These are phyloP conservation scores for Sphagnum tenellum DNA, from an alignment of 225 moss, liverwort and hornwort species.

Conservation along the genomic window DNA sequence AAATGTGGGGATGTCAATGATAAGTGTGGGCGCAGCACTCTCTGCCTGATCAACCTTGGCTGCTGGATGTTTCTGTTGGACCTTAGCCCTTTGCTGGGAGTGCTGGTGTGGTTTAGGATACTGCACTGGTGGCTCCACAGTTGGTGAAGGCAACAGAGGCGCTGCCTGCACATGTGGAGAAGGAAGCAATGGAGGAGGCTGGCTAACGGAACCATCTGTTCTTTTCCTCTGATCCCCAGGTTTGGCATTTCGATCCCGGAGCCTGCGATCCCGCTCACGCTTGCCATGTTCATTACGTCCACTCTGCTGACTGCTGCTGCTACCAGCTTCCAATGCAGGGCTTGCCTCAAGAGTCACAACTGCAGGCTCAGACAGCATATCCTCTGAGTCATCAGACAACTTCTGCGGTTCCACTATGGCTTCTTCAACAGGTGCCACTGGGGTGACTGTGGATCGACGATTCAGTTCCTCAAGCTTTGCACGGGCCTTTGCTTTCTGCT, in stretches of 20 bases:
- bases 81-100: constrained; percentile 20
- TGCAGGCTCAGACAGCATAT: constrained; percentile 14
- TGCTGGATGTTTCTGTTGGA: constrained; percentile 31
- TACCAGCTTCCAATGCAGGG: constrained; percentile 17
- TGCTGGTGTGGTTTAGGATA: constrained; percentile 24
- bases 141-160: constrained; percentile 30
- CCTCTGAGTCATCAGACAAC: constrained; percentile 14
- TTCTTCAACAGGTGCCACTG: constrained; percentile 23
- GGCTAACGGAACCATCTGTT: constrained; percentile 19
- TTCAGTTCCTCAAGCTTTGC: constrained; percentile 98
- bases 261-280: constrained; percentile 70
- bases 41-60: constrained; percentile 22
- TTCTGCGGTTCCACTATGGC: constrained; percentile 7
- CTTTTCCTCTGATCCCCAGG: constrained; percentile 40
- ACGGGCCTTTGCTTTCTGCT: constrained; percentile 88
- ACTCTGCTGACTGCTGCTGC: constrained; percentile 25
- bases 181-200: constrained; percentile 20
- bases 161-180: constrained; percentile 17
- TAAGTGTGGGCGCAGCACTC: background rate
- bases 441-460: constrained; percentile 43
- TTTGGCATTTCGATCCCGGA: constrained; percentile 37
- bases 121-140: constrained; percentile 8
- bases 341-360: constrained; percentile 18
- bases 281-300: constrained; percentile 78
- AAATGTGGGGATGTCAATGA: constrained; percentile 1